A percentile compares a stretch with the other conserved stretches of the same genome.
Conservation (phyloP, 1,139 yeast genomes). For the Nakaseomyces kungkrabaensis region DNA sequence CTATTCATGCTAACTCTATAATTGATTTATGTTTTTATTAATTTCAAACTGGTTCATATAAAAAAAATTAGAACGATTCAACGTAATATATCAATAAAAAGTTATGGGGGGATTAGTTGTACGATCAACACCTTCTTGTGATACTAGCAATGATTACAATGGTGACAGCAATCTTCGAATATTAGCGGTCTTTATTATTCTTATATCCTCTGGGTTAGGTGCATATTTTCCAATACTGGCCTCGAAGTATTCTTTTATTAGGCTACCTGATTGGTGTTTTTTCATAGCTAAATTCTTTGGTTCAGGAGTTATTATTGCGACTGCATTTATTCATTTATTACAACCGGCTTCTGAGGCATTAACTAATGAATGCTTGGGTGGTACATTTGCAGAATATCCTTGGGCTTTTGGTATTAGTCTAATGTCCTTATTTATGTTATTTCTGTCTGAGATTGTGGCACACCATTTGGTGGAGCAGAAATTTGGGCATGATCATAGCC, state of each 20-base stretch:
- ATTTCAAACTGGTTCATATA: background rate
- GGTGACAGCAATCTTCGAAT: slow-evolving; percentile 44
- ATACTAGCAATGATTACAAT: slow-evolving; percentile 25
- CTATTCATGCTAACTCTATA: too few relatives aligned
- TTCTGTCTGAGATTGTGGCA: slow-evolving; percentile 48
- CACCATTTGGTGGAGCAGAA: slow-evolving; percentile 32
- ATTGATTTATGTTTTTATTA: background rate
- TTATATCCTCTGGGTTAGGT: slow-evolving; percentile 48
- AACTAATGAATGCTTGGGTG: slow-evolving; percentile 44
- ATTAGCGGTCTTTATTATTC: slow-evolving; percentile 49
- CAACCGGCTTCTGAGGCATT: slow-evolving; percentile 62
- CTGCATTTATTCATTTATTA: slow-evolving; percentile 74
- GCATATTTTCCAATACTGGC: slow-evolving; percentile 51
- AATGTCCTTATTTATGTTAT: slow-evolving; percentile 41
- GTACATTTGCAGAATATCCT: slow-evolving; percentile 46
- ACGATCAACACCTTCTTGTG: slow-evolving; percentile 11
- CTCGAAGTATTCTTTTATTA: slow-evolving; percentile 43
- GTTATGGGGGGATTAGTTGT: background rate
- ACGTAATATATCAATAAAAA: background rate
- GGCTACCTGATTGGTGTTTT: slow-evolving; percentile 47
- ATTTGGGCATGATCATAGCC: slow-evolving; percentile 2
- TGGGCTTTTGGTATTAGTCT: slow-evolving; percentile 57
- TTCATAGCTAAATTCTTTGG: slow-evolving; percentile 76
- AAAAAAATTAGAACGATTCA: background rate
- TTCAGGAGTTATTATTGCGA: slow-evolving; percentile 83